Base-by-base conservation (phyloP, 441 rosid species). In the Dalechampia spathulata region DNA sequence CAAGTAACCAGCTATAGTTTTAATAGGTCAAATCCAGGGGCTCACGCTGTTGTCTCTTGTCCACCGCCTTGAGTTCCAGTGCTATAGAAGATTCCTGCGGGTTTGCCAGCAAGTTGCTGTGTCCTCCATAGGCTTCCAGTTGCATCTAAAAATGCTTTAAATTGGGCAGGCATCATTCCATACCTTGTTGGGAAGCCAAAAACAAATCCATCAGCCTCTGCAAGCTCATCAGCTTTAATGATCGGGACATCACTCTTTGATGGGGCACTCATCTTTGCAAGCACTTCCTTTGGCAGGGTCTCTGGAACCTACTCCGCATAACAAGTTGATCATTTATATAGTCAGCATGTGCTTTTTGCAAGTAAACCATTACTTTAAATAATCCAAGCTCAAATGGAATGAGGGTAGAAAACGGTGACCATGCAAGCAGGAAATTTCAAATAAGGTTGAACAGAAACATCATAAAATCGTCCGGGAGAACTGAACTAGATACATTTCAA, bases 11-110 rank as follows among this genome's bases (percentile, higher is more conserved):
- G 15, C 27, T 28, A n/a, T n/a, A 27, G 26, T 51, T 34, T 53
- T 8, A 1, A 19, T 50, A 34, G 42, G 9, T 32, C 12, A 16
- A 26, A 40, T 14, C 34, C 7, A 15, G 40, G 56, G 56, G 61
- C 90, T 79, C 70, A 92, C 98, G 98, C 76, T 3, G 98, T 92
- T 37, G 98, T 92, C 77, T 92, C 98, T 59, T 92, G 98, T 41
- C 98, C 98, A 42, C 98, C 98, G 28, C 98, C 98, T 71, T 92
- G 95, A 45, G 98, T 84, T n/a, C 92, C 98, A 14, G 96, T 92
- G 87, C 96, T 84, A 68, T 72, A 78, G 78, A 92, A 92, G 69
- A 92, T 73, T 49, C 98, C 98, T 10, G 98, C 98, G 39, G 98
- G 96, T 67, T 89, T 92, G 57, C 98, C 97, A 0, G 98, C 96